These are phyloP conservation scores for Hymenoscyphus repandus DNA, from an alignment of 2,329 filamentous ascomycete species.

Conservation along the genomic window DNA sequence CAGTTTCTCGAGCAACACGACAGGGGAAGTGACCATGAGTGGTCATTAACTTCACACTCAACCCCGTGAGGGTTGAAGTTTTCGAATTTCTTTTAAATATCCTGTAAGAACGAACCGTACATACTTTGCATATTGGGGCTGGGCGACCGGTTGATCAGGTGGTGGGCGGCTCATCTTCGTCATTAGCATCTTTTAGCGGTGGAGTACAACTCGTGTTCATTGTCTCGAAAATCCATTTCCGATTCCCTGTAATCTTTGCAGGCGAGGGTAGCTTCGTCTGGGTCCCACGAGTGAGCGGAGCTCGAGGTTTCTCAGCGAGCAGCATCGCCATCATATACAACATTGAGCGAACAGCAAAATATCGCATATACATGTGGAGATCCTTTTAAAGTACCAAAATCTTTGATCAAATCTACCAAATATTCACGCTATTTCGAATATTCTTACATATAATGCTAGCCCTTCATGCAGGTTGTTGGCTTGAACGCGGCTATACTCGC, in stretches of 20 bases:
- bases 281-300: not conserved
- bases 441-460: too few species aligned
- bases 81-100: not conserved
- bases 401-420: too few species aligned
- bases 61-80: not conserved
- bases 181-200: slow-evolving; percentile 1
- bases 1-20: slow-evolving; percentile 19
- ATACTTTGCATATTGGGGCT: not conserved
- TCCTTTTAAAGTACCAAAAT: too few species aligned
- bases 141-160: not conserved
- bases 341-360: slow-evolving; percentile 7
- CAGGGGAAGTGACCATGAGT: slow-evolving; percentile 11
- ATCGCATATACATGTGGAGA: slow-evolving; percentile 4
- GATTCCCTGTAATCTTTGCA: not conserved
- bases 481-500: too few species aligned
- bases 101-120: not conserved
- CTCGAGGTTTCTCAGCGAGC: not conserved
- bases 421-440: too few species aligned
- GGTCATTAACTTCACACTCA: not conserved
- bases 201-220: not conserved
- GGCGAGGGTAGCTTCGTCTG: not conserved
- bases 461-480: too few species aligned
- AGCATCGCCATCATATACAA: slow-evolving; percentile 7
- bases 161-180: not conserved
- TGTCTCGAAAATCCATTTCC: too few species aligned